Percentiles rank a stretch among this genome's conserved stretches.
Evolutionary conservation across 768 basidiomycete species (phyloP).

Genomic region (Calvatia gigantea): DNA sequence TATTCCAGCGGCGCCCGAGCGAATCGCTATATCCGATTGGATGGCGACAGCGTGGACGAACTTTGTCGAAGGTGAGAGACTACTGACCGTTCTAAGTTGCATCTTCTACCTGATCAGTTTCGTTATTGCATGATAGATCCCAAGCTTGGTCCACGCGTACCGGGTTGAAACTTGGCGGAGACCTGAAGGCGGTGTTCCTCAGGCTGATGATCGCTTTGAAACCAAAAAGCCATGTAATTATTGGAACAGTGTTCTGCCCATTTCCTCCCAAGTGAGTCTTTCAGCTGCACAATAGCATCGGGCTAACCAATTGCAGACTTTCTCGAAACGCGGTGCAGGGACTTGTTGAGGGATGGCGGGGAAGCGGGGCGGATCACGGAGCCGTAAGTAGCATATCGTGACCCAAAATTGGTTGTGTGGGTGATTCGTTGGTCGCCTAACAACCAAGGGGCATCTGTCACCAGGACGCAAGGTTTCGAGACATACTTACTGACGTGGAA

Average conservation of each 20-base stretch:
- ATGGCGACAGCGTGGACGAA: conserved; percentile 35
- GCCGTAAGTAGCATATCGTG: no score
- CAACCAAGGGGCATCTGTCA: no score
- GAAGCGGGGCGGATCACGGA: no score
- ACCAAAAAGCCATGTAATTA: conserved; percentile 25
- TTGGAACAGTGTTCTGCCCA: conserved; percentile 28
- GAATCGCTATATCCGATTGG: conserved; percentile 27
- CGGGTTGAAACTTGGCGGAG: conserved; percentile 27
- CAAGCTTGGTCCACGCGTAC: conserved; percentile 22
- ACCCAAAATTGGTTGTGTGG: no score
- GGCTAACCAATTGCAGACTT: not conserved
- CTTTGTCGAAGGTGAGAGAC: conserved; percentile 28
- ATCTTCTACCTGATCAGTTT: not conserved
- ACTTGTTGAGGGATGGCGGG: no score
- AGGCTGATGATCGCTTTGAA: conserved; percentile 24
- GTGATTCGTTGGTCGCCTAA: no score
- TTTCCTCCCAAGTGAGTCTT: conserved; percentile 24
- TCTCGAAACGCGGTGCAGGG: conserved; percentile 9
- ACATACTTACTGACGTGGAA: no score
- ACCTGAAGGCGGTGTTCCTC: conserved; percentile 20
- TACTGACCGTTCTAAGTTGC: not conserved
- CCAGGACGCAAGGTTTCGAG: no score
- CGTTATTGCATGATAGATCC: conserved; percentile 20
- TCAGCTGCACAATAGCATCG: conserved; percentile 22
- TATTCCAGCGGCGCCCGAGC: conserved; percentile 24